phyloP scores from a whole-genome alignment of 1,284 basidiomycete genomes.

The Hemileia vastatrix region DNA sequence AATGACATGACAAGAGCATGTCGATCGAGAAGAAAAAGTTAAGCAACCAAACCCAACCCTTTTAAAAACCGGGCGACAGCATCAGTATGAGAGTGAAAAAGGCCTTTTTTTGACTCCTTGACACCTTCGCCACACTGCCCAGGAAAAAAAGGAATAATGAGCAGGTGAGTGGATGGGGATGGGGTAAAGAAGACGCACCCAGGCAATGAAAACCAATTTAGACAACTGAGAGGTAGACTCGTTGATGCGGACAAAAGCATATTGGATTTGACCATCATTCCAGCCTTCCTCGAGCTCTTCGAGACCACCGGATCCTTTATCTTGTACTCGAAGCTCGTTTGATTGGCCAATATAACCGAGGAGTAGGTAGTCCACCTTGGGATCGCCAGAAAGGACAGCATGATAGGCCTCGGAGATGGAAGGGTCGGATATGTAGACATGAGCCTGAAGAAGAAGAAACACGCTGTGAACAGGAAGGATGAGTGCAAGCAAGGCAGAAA shows the following conservation, averaged over 20 bases:
- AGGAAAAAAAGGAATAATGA: conserved; percentile 39
- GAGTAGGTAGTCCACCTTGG: conserved; percentile 71
- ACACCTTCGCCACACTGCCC: conserved; percentile 81
- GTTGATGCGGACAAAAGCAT: conserved; percentile 77
- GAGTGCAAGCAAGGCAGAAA: too few relatives aligned
- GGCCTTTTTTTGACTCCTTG: conserved; percentile 78
- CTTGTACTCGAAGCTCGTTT: conserved; percentile 83
- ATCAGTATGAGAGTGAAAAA: conserved; percentile 76
- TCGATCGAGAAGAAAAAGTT: neutral
- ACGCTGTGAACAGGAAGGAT: too few relatives aligned
- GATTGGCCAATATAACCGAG: conserved; percentile 75
- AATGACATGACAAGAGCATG: neutral
- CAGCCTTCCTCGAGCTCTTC: conserved; percentile 91
- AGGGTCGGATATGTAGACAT: conserved; percentile 20
- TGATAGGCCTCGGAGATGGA: conserved; percentile 62
- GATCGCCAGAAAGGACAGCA: conserved; percentile 60
- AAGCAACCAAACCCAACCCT: conserved; percentile 45
- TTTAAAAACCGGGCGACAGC: conserved; percentile 73
- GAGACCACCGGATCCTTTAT: conserved; percentile 69
- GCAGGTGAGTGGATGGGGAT: neutral
- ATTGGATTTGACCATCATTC: conserved; percentile 86
- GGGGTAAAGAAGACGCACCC: conserved; percentile 38
- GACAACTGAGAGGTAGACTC: conserved; percentile 82
- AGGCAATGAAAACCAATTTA: conserved; percentile 72
- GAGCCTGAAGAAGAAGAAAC: conserved; percentile 8